Base-by-base conservation (phyloP, 768 basidiomycete genomes). In the Dioszegia aurantiaca region DNA sequence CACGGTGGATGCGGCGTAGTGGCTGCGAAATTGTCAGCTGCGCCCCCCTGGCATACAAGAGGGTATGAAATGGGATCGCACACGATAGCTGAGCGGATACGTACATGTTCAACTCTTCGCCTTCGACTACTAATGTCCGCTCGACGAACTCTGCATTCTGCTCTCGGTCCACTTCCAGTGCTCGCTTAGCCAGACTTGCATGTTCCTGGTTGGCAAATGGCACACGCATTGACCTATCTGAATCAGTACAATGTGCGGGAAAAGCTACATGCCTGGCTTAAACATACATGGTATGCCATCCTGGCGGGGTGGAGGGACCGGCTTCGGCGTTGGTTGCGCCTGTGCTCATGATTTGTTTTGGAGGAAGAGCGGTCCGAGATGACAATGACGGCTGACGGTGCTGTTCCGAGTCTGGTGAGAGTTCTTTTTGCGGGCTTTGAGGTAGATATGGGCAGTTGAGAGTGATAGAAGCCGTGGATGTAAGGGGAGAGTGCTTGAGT, bases 131-230 rank as follows among this genome's bases (percentile, higher is more conserved):
- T 41, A 94, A 74, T n/a, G 79, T 81, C 60, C 90, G 82, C 71
- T 85, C 84, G 23, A 94, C 90, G 10, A 86, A 86, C 43, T 87
- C 82, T 3, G 85, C 84, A 66, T 93, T 89, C 39, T 92, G 80
- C 76, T 93, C 91, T 19, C 81, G 78, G 77, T 95, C 91, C 30
- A 95, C 91, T 60, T 88, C 85, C 70, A 95, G 88, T 60, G 84
- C 86, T 75, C 86, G 84, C 72, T 86, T 87, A 24, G 88, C 90
- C 65, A 91, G 88, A 46, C 76, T 69, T 9, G 92, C 92, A 69
- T 95, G 90, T 61, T 85, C 80, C 23, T 79, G 72, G 21, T 83
- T 85, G 21, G 82, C 81, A 63, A 94, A 90, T 9, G 91, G 92
- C 41, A 93, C 85, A 45, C 84, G 83, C 58, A 92, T 78, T 4